Evolutionary conservation across 2,329 filamentous ascomycete genomes (phyloP), one percentile per base, ranked within the genome.

Genomic region (Emergomyces orientalis): DNA sequence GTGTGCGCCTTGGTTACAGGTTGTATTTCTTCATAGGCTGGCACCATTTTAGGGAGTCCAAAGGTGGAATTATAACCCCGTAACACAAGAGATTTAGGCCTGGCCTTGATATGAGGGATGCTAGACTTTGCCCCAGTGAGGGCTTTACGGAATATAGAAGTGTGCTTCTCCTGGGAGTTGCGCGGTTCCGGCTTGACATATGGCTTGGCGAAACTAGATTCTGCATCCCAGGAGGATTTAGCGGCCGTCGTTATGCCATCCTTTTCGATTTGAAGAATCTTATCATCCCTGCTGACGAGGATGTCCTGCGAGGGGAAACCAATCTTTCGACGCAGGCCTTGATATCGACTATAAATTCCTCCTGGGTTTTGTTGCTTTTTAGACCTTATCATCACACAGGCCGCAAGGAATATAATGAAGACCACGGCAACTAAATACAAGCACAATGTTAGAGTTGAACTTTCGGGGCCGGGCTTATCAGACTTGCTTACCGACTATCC

Each of bases 121-220:
- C 25, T 47, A 8, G 54, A 59, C 8, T 51, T 56, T 54, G 32
- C 47, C 37, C 61, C 60, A 32, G 59, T 30, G 41, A 64, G 37
- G 14, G 61, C 39, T 57, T 49, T 63, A 25, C 59, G 55, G 32
- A 67, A 59, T 47, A 65, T 30, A 30, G 64, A 63, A 8, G 57
- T 59, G 27, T 56, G 59, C 11, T 34, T 62, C 25, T 47, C 61
- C 17, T 60, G 47, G n/a, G 64, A 47, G 41, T 62, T 59, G 27
- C 43, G 59, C 17, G 13, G 45, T 51, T 22, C 30, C 22, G 49
- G 13, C 25, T 57, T 34, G 11, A 22, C 13, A 43, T 56, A 65
- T 25, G 65, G 64, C 14, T 63, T 65, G 9, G 64, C 61, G 56
- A 67, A 67, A 7, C 62, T 64, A 25, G 64, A 63, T 47, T 63